Conservation (phyloP, 495 filamentous ascomycete genomes). For the Penicillium longicatenatum region DNA sequence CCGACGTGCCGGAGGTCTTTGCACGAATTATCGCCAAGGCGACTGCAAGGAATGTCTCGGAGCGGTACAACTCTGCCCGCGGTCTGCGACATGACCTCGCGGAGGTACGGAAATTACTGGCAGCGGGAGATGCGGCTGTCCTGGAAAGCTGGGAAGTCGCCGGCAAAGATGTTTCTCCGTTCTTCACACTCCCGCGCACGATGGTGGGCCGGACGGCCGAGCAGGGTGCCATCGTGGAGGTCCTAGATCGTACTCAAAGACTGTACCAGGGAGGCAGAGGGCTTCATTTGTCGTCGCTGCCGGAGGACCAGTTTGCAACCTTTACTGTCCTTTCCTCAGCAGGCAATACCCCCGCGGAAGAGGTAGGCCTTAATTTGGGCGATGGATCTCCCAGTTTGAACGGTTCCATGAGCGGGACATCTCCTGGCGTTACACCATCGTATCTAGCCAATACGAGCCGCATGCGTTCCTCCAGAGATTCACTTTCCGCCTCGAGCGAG, state of each 20-base stretch:
- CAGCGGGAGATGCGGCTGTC: slow-evolving; percentile 57
- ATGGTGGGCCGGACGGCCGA: slow-evolving; percentile 64
- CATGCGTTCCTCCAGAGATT: background rate
- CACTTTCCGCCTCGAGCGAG: background rate
- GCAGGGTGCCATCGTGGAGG: slow-evolving; percentile 54
- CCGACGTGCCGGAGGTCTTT: slow-evolving; percentile 68
- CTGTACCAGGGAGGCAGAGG: slow-evolving; percentile 15
- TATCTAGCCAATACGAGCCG: background rate
- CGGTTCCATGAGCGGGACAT: background rate
- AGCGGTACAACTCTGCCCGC: slow-evolving; percentile 70
- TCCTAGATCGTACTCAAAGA: slow-evolving; percentile 64
- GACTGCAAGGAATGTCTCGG: slow-evolving; percentile 70
- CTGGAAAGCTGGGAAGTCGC: slow-evolving; percentile 62
- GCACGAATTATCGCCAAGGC: slow-evolving; percentile 72
- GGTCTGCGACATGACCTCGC: slow-evolving; percentile 69
- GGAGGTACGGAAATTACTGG: slow-evolving; percentile 59
- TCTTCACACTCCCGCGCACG: slow-evolving; percentile 68
- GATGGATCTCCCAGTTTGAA: background rate
- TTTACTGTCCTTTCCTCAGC: background rate
- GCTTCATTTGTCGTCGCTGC: slow-evolving; percentile 44
- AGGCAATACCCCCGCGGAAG: background rate
- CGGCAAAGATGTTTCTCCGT: slow-evolving; percentile 67
- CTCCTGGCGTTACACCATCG: background rate
- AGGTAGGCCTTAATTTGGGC: background rate
- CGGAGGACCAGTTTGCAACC: slow-evolving; percentile 14